Conservation (phyloP, 2,329 filamentous ascomycete genomes). For the Mycosphaerella sp. region DNA sequence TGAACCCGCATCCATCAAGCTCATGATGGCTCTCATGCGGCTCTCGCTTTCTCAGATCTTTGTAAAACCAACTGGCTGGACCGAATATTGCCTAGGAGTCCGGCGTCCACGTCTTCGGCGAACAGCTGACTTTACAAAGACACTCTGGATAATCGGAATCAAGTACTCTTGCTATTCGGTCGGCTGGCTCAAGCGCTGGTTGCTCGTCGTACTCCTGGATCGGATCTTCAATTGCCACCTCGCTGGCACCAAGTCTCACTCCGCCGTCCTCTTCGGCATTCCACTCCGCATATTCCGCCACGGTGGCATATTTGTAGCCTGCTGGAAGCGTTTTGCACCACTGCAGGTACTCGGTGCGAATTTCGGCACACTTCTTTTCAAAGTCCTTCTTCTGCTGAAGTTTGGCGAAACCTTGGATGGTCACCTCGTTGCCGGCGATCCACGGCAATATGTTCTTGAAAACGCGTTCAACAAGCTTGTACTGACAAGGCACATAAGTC, state of each 20-base stretch:
- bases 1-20: too few species aligned
- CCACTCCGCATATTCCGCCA: conserved; percentile 19
- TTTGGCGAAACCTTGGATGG: conserved; percentile 25
- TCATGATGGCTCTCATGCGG: too few species aligned
- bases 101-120: neutral
- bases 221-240: neutral
- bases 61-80: too few species aligned
- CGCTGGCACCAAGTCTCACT: conserved; percentile 11
- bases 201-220: neutral
- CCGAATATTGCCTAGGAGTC: neutral
- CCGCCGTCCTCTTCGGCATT: conserved; percentile 18
- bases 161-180: neutral
- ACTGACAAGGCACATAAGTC: conserved; percentile 22
- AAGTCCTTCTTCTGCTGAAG: conserved; percentile 22
- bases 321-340: conserved; percentile 10
- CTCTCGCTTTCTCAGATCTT: too few species aligned
- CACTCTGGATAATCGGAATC: neutral
- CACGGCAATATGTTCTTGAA: conserved; percentile 22
- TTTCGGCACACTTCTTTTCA: conserved; percentile 13
- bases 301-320: neutral
- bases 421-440: conserved; percentile 23
- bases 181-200: neutral
- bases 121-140: neutral
- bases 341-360: conserved; percentile 11
- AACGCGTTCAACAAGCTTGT: conserved; percentile 19